These are phyloP conservation scores for Aspergillus biplanus DNA, from an alignment of 495 filamentous ascomycete species.

Conservation along the genomic window DNA sequence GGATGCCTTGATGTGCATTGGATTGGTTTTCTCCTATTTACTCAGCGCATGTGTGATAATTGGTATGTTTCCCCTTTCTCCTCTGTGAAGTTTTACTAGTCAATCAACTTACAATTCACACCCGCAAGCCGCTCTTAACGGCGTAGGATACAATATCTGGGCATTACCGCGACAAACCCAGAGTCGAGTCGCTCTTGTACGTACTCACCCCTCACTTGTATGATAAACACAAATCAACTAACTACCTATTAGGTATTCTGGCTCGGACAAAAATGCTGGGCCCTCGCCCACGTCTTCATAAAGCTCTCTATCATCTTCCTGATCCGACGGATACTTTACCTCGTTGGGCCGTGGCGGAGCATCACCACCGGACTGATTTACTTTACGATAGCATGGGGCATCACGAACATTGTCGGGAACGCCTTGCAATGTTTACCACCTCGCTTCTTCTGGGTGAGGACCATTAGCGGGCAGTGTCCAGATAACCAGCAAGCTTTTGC, in stretches of 20 bases:
- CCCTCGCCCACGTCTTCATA: slow-evolving; percentile 14
- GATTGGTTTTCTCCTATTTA: neutral
- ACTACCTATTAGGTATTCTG: neutral
- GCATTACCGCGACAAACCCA: slow-evolving; percentile 5
- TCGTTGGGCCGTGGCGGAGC: slow-evolving; percentile 9
- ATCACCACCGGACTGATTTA: neutral
- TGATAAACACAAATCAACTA: neutral
- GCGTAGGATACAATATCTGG: slow-evolving; percentile 8
- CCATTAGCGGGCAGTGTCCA: slow-evolving; percentile 21
- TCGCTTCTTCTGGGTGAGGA: slow-evolving; percentile 44
- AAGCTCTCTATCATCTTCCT: slow-evolving; percentile 20
- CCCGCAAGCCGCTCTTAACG: neutral
- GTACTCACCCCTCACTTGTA: neutral
- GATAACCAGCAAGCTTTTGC: neutral
- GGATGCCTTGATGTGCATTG: neutral
- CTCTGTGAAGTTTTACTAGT: neutral
- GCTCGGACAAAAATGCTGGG: slow-evolving; percentile 20
- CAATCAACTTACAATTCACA: neutral
- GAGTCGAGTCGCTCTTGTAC: slow-evolving; percentile 2
- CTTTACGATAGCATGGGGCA: slow-evolving; percentile 23
- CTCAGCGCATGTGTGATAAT: slow-evolving; percentile 13
- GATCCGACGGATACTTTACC: slow-evolving; percentile 20
- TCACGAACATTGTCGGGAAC: slow-evolving; percentile 25
- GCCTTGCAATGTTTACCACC: slow-evolving; percentile 52
- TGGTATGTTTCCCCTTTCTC: slow-evolving; percentile 3